Base-by-base conservation (phyloP, 257 asterid genomes). In the Agastache rugosa region DNA sequence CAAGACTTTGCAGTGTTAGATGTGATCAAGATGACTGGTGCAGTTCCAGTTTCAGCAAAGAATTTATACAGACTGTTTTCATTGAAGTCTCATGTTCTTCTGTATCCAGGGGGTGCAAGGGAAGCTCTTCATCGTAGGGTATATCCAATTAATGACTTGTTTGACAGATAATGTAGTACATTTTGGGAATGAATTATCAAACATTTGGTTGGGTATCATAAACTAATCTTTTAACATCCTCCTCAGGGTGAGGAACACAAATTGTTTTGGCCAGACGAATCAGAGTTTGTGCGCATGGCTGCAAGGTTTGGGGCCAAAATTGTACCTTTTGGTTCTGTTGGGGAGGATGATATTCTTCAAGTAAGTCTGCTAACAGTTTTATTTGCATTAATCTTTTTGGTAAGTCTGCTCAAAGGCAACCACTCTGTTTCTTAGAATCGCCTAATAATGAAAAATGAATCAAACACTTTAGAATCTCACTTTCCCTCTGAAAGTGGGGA, bases 271-370 rank as follows among this genome's bases (percentile, higher is more conserved):
- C 74, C 69, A 31, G 63, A 11, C 2, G 75, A 67, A 37, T 62
- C 75, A 5, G 79, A 75, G 74, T 75, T 67, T 58, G 63, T 75
- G 4, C 54, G 79, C 27, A 75, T 75, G 75, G 79, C 79, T 5
- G 63, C 62, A 7, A 67, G 47, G 67, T 67, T 75, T 56, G 79
- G 74, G 19, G 79, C 70, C 34, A 67, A 42, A 45, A 75, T 67
- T 31, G 44, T 75, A 56, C 79, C 79, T 19, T 75, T 75, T 66
- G 67, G 68, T 27, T 22, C 51, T 42, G 74, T 75, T 55, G 74
- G 79, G 47, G 79, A 67, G 61, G 79, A 75, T 31, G 79, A 75
- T 42, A 4, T 58, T 67, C 14, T 56, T 67, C 74, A 75, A 56
- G 75, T 66, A 65, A 53, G 67, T 66, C 23, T 9, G 15, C 51